Base-by-base conservation (phyloP, 192 early-diverging fungal genomes). In the Chytriomyces sp. region DNA sequence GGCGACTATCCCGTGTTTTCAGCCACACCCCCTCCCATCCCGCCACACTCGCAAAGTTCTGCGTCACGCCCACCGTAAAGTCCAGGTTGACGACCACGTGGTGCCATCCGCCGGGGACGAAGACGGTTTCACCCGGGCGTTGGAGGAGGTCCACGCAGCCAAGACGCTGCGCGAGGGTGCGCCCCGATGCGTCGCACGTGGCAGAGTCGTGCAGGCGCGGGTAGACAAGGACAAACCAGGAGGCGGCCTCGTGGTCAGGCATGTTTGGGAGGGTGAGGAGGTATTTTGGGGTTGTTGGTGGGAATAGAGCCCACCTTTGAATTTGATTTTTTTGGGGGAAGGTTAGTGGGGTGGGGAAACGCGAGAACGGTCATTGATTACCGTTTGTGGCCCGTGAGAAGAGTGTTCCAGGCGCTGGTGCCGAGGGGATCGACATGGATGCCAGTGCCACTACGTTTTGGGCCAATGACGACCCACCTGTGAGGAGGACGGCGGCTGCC, bases 41-140 rank as follows among this genome's bases (percentile, higher is more conserved):
- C 10, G 87, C 84, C 5, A 77, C 77, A 0, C 88, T 89, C 54
- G 89, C 91, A 67, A 88, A 92, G 70, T 94, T 93, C 65, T 94
- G 92, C 10, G 92, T 94, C 22, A 93, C 84, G 2, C 91, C 92
- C 28, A 93, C 83, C 1, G 89, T 89, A 52, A 90, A 90, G 65
- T 92, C 87, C 26, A 91, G 72, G 75, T 93, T 93, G 77, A 93
- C 90, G 3, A 93, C 92, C 12, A 92, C 85, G 76, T 92, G 92
- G 8, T 80, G 77, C 92, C 92, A 93, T 0, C 91, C 92, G 34
- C 90, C 89, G 17, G 92, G 92, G 0, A 94, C 91, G 80, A 91
- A 92, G 40, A 94, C 87, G 25, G 88, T 92, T 76, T 94, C 91
- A 0, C 91, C 91, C 5, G 92, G 91, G 34, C 78, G 60, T 68